These are phyloP conservation scores for Xylariales sp. DNA, from an alignment of 2,329 filamentous ascomycete genomes.

Conservation along the genomic window DNA sequence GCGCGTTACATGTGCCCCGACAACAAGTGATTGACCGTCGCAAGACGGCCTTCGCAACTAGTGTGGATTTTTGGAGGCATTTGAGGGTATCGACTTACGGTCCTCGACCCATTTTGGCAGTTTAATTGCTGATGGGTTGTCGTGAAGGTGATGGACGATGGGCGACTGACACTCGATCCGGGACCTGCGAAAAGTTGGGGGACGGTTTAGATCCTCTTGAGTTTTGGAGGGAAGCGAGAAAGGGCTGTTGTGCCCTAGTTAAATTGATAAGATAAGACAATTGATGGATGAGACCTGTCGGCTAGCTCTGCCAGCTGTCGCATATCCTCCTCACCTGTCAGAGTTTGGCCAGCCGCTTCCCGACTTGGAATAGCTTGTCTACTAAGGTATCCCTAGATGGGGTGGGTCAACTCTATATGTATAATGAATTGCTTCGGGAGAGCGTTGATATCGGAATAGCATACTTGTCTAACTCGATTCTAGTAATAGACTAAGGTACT, in stretches of 20 bases:
- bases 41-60: background rate
- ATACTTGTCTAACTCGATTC: no score
- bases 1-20: background rate
- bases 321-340: background rate
- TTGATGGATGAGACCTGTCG: background rate
- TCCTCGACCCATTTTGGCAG: conserved; percentile 61
- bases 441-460: no score
- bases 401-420: no score
- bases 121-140: conserved; percentile 52
- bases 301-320: conserved; percentile 3
- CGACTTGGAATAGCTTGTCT: conserved; percentile 7
- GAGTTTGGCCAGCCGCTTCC: background rate
- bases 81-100: conserved; percentile 59
- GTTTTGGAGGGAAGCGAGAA: conserved; percentile 46
- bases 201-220: conserved; percentile 23
- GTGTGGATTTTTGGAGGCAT: background rate
- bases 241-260: conserved; percentile 48
- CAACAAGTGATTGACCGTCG: background rate
- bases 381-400: conserved; percentile 24
- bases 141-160: conserved; percentile 44
- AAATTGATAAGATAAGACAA: conserved; percentile 39
- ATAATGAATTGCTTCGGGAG: no score
- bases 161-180: conserved; percentile 34
- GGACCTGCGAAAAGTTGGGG: conserved; percentile 40
- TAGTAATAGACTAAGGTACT: no score